Percentiles rank a stretch among this genome's conserved stretches.
These are phyloP conservation scores for Talaromyces thailandensis DNA, from an alignment of 495 filamentous ascomycete species.

Conservation along the genomic window DNA sequence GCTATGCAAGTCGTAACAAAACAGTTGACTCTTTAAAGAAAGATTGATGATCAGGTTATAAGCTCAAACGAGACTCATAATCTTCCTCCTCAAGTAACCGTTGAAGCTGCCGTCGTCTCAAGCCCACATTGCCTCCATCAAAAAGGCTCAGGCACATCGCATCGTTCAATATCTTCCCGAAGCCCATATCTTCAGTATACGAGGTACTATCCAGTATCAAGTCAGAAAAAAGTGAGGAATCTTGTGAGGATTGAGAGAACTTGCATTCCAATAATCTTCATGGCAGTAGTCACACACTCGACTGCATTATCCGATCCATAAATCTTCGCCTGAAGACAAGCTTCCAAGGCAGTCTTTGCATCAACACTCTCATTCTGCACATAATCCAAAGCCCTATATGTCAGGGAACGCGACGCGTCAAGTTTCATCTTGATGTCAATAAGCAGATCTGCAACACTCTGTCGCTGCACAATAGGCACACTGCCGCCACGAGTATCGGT, in stretches of 20 bases:
- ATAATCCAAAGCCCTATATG: not conserved
- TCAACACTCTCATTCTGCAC: not conserved
- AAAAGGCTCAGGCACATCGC: conserved; percentile 44
- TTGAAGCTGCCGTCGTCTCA: conserved; percentile 42
- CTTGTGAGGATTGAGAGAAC: too few relatives aligned
- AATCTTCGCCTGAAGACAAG: conserved; percentile 40
- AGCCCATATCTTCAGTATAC: conserved; percentile 8
- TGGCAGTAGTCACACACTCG: conserved; percentile 36
- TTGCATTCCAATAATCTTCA: conserved; percentile 31
- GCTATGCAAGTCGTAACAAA: not conserved
- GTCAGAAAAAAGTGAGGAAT: too few relatives aligned
- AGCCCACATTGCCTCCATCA: conserved; percentile 48
- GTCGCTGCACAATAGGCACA: conserved; percentile 32
- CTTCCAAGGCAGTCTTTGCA: not conserved
- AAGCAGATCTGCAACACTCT: conserved; percentile 41
- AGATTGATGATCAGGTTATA: not conserved
- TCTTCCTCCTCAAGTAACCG: conserved; percentile 33
- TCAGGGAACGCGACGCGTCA: conserved; percentile 29
- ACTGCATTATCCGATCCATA: conserved; percentile 41
- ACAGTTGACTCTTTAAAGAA: not conserved
- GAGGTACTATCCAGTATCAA: not conserved
- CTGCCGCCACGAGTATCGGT: conserved; percentile 30
- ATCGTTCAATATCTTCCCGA: conserved; percentile 38
- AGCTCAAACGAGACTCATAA: conserved; percentile 27
- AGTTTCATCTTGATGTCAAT: conserved; percentile 44